Percentiles rank a stretch among this genome's conserved stretches.
phyloP scores from a whole-genome alignment of 2,329 filamentous ascomycete genomes.

The Fusarium guadeloupense region DNA sequence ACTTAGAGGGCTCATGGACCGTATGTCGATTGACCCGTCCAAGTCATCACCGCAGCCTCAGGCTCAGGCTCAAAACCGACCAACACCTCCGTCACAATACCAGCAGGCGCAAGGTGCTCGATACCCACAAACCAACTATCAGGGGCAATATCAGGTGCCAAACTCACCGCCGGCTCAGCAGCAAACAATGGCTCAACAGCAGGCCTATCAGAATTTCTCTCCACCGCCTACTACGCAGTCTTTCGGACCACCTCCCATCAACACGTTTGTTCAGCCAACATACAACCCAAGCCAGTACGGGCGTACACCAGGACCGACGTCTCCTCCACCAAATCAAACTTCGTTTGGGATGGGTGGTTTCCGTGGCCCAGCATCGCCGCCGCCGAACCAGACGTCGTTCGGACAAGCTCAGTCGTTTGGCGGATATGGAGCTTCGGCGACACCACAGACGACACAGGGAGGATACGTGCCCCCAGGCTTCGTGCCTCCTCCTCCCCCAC shows the following conservation, averaged over 20 bases:
- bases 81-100: slow-evolving; percentile 26
- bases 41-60: slow-evolving; percentile 54
- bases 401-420: slow-evolving; percentile 51
- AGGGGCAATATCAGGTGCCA: slow-evolving; percentile 68
- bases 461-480: slow-evolving; percentile 65
- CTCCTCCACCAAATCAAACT: slow-evolving; percentile 71
- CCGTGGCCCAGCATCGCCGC: slow-evolving; percentile 60
- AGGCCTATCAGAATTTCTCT: slow-evolving; percentile 55
- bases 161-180: slow-evolving; percentile 57
- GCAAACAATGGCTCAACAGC: slow-evolving; percentile 51
- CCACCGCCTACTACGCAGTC: slow-evolving; percentile 35
- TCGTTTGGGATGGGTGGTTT: slow-evolving; percentile 55
- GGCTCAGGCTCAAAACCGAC: slow-evolving; percentile 44
- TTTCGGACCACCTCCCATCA: slow-evolving; percentile 50
- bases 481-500: slow-evolving; percentile 70
- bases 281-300: slow-evolving; percentile 70
- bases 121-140: slow-evolving; percentile 64
- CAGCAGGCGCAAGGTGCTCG: slow-evolving; percentile 50
- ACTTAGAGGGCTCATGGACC: slow-evolving; percentile 89
- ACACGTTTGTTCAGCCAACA: slow-evolving; percentile 59
- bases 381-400: slow-evolving; percentile 66
- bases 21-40: slow-evolving; percentile 84
- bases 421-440: slow-evolving; percentile 52
- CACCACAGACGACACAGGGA: slow-evolving; percentile 52
- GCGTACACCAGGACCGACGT: slow-evolving; percentile 65